Conservation (phyloP, 441 rosid genomes). For the Arabidopsis hybrid region DNA sequence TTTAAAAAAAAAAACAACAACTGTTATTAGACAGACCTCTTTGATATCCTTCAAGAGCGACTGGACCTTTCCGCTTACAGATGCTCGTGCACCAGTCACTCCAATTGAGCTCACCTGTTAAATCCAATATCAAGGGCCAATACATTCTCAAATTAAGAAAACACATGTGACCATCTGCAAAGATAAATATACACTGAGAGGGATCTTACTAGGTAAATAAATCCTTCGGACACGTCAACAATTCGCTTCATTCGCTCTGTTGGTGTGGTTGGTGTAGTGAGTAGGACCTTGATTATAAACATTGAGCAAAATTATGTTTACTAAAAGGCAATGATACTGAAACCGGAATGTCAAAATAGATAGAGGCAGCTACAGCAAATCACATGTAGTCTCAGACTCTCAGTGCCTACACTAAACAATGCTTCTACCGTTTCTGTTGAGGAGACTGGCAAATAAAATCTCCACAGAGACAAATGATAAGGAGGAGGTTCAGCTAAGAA, state of each 20-base stretch:
- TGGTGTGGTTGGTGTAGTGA: slow-evolving; percentile 97
- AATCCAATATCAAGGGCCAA: slow-evolving; percentile 22
- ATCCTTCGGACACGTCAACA: slow-evolving; percentile 89
- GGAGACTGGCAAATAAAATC: slow-evolving; percentile 4
- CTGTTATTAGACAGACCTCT: slow-evolving; percentile 45
- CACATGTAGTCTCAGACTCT: slow-evolving; percentile 23
- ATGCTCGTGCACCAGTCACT: slow-evolving; percentile 91
- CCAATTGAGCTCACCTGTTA: slow-evolving; percentile 89
- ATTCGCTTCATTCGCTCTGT: slow-evolving; percentile 84
- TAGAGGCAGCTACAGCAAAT: not conserved
- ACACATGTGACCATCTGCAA: slow-evolving; percentile 7
- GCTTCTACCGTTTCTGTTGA: slow-evolving; percentile 8
- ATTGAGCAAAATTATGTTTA: not conserved
- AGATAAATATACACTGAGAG: slow-evolving; percentile 17
- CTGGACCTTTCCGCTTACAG: slow-evolving; percentile 75
- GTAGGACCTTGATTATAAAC: slow-evolving; percentile 67
- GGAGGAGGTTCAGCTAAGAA: slow-evolving; percentile 8
- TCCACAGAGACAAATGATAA: not conserved
- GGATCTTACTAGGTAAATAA: slow-evolving; percentile 87
- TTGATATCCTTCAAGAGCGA: slow-evolving; percentile 77
- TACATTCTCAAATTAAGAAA: not conserved
- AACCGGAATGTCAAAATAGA: not conserved
- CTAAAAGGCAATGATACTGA: not conserved
- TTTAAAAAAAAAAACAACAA: not conserved
- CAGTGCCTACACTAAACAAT: slow-evolving; percentile 28